Evolutionary conservation across 495 filamentous ascomycete genomes (phyloP).

Genomic region (Apodospora peruviana): DNA sequence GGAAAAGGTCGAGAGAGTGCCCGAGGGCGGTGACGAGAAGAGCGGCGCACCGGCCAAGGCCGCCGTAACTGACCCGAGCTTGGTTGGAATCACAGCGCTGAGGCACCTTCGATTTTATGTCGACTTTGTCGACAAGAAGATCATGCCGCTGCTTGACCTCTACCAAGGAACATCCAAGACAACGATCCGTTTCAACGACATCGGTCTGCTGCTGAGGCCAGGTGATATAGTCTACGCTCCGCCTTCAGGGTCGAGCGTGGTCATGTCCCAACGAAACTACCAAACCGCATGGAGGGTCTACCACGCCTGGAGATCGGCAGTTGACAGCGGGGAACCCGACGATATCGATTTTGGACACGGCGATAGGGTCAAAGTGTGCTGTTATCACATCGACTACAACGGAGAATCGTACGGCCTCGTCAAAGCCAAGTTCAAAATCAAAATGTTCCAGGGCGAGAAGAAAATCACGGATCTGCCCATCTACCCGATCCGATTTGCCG

Average conservation of each 20-base stretch:
- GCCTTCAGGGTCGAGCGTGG: slow-evolving; percentile 13
- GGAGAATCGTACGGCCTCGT: slow-evolving; percentile 50
- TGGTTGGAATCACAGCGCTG: slow-evolving; percentile 26
- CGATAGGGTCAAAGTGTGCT: slow-evolving; percentile 35
- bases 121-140: slow-evolving; percentile 28
- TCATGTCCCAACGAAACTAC: too few species aligned
- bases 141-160: slow-evolving; percentile 24
- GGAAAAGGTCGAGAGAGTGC: neutral
- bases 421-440: slow-evolving; percentile 36
- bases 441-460: slow-evolving; percentile 46
- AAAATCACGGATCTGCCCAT: slow-evolving; percentile 48
- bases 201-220: slow-evolving; percentile 32
- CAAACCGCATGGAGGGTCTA: slow-evolving; percentile 29
- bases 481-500: slow-evolving; percentile 48
- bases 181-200: slow-evolving; percentile 26
- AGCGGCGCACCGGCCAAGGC: too few species aligned
- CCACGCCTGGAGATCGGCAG: slow-evolving; percentile 11
- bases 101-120: slow-evolving; percentile 29
- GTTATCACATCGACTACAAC: slow-evolving; percentile 54
- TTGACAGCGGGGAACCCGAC: slow-evolving; percentile 9
- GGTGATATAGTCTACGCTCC: slow-evolving; percentile 29
- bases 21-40: neutral
- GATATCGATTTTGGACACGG: neutral
- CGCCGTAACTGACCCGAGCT: slow-evolving; percentile 10
- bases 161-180: slow-evolving; percentile 17